Percentiles rank a stretch among this genome's conserved stretches.
These are phyloP conservation scores for Coprinopsis strossmayeri DNA, from an alignment of 768 basidiomycete species.

Conservation along the genomic window DNA sequence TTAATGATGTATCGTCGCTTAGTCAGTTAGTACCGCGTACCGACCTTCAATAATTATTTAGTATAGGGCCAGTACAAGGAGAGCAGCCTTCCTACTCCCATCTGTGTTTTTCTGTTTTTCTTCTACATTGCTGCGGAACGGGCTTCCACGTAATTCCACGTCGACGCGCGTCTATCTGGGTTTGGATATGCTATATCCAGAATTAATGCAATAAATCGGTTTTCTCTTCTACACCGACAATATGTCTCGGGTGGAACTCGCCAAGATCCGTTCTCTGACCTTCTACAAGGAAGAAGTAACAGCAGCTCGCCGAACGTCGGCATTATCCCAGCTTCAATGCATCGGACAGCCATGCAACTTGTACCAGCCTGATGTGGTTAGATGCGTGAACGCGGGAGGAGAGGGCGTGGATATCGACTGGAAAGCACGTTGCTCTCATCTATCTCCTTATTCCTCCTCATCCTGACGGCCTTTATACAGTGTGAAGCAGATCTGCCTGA, in stretches of 20 bases:
- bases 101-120: too few species aligned
- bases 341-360: conserved; percentile 68
- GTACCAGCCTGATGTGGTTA: conserved; percentile 80
- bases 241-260: conserved; percentile 70
- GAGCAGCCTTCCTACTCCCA: too few species aligned
- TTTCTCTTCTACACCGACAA: conserved; percentile 4
- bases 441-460: not conserved
- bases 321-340: conserved; percentile 78
- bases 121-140: too few species aligned
- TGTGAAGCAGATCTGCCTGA: conserved; percentile 90
- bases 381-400: conserved; percentile 74
- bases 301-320: conserved; percentile 51
- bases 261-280: conserved; percentile 66
- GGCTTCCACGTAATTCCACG: too few species aligned
- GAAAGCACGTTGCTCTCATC: conserved; percentile 52
- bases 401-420: conserved; percentile 80
- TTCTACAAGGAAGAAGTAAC: conserved; percentile 73
- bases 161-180: not conserved
- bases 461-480: conserved; percentile 26
- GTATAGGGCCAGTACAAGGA: too few species aligned
- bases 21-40: too few species aligned
- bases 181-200: not conserved
- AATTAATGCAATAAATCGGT: not conserved
- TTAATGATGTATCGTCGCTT: too few species aligned
- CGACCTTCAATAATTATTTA: too few species aligned